phyloP scores from a whole-genome alignment of 768 basidiomycete genomes.

The Lactarius akahatsu region DNA sequence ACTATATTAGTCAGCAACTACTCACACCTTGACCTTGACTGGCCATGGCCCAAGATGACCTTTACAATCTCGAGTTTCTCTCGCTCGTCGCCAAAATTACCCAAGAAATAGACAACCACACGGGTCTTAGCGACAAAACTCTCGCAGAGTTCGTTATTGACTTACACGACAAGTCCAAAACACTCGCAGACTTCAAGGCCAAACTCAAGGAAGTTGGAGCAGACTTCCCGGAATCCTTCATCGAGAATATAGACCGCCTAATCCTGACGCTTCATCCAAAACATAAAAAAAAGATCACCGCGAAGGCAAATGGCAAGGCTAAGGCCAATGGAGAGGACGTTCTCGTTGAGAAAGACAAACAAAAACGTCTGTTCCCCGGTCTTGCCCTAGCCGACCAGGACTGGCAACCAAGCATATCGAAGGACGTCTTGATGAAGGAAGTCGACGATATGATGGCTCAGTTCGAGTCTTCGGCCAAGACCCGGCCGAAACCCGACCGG shows the following conservation, averaged over 20 bases:
- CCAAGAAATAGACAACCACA: conserved; percentile 89
- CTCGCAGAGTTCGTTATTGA: conserved; percentile 93
- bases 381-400: conserved; percentile 79
- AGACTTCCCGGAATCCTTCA: conserved; percentile 84
- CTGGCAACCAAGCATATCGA: conserved; percentile 54
- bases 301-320: conserved; percentile 40
- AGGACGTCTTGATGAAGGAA: conserved; percentile 85
- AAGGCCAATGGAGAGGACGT: conserved; percentile 37
- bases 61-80: conserved; percentile 91
- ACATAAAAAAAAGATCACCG: conserved; percentile 73
- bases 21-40: conserved; percentile 15
- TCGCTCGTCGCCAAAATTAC: conserved; percentile 90
- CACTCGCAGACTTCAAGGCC: conserved; percentile 74
- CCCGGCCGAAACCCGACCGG: conserved; percentile 41
- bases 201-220: conserved; percentile 77
- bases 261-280: conserved; percentile 95
- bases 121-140: conserved; percentile 83
- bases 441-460: conserved; percentile 87
- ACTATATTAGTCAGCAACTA: conserved; percentile 22
- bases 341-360: conserved; percentile 66
- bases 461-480: conserved; percentile 67
- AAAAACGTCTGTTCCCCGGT: conserved; percentile 87
- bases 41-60: conserved; percentile 66
- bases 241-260: conserved; percentile 91
- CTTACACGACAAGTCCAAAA: conserved; percentile 82